Evolutionary conservation across 2,329 filamentous ascomycete species (phyloP), one percentile per base, ranked within the genome.

Genomic region (Aplosporella prunicola): DNA sequence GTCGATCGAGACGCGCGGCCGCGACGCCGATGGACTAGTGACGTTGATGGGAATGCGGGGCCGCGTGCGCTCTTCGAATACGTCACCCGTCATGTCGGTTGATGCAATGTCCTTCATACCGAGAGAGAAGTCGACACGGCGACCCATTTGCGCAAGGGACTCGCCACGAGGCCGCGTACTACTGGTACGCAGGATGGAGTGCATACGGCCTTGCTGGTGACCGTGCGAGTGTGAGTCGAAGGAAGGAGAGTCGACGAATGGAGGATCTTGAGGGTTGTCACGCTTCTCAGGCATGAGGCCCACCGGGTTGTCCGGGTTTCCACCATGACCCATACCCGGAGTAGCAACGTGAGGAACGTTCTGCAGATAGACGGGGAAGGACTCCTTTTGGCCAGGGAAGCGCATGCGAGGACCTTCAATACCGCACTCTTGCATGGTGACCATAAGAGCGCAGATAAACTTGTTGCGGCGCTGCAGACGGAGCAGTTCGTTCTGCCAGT

Each of bases 401-500:
- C 80, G 78, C 66, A 80, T 77, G 50, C 78, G 75, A 28, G 87
- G 86, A 38, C 83, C 83, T 67, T 93, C 82, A 56, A 93, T 91
- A 41, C 85, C 85, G 35, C 89, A 70, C 39, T 85, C 77, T 43
- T 82, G 74, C 68, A 95, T 87, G 39, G 84, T 77, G 24, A 82
- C 69, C 81, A 94, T 93, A 52, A 96, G 67, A 44, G 91, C 86
- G 45, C 82, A 87, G 47, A 93, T 87, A 60, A 96, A 94, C 56
- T 88, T 91, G 69, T 95, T 95, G 51, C 91, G 83, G 13, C 89
- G 77, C 49, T 82, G 84, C 2, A 96, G 73, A 63, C 89, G 87
- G 16, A 95, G 70, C 29, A 93, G 69, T 56, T 96, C 89, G 55
- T 95, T 95, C 57, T 96, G 89, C 75, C 83, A 95, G 58, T 89